Evolutionary conservation across 495 filamentous ascomycete species (phyloP).

Genomic region (Tuber calosporum): DNA sequence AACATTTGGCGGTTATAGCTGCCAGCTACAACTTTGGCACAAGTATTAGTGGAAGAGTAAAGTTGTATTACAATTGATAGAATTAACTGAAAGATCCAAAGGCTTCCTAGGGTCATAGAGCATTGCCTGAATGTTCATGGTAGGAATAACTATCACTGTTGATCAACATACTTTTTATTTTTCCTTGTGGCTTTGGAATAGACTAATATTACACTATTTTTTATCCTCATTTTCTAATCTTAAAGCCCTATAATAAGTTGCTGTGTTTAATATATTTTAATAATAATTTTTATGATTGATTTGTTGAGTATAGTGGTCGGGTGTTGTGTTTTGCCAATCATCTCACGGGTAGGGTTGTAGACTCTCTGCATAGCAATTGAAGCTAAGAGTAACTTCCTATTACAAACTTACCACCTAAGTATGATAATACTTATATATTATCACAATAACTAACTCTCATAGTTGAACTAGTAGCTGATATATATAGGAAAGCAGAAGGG

Average conservation of each 20-base stretch:
- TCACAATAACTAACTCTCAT: too few relatives aligned
- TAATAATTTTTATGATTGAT: neutral
- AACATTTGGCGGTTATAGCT: too few relatives aligned
- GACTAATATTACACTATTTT: neutral
- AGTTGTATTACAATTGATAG: conserved; percentile 10
- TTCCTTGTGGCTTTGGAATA: neutral
- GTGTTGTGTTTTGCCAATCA: neutral
- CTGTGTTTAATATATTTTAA: conserved; percentile 1
- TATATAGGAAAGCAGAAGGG: too few relatives aligned
- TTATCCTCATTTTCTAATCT: neutral
- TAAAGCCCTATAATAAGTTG: neutral
- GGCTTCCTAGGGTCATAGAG: conserved; percentile 7
- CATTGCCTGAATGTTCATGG: conserved; percentile 6
- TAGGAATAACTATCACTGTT: conserved; percentile 13
- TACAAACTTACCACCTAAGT: too few relatives aligned
- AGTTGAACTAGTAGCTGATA: too few relatives aligned
- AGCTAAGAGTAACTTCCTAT: too few relatives aligned
- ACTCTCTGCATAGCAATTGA: neutral
- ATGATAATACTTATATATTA: too few relatives aligned
- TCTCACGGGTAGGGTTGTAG: too few relatives aligned
- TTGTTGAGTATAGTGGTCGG: neutral
- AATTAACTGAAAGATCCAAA: conserved; percentile 11
- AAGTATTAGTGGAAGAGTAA: conserved; percentile 12
- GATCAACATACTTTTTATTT: neutral
- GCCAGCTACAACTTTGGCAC: too few relatives aligned